phyloP scores from a whole-genome alignment of 73 alveolate genomes.

The Paramecium tetraurelia region DNA sequence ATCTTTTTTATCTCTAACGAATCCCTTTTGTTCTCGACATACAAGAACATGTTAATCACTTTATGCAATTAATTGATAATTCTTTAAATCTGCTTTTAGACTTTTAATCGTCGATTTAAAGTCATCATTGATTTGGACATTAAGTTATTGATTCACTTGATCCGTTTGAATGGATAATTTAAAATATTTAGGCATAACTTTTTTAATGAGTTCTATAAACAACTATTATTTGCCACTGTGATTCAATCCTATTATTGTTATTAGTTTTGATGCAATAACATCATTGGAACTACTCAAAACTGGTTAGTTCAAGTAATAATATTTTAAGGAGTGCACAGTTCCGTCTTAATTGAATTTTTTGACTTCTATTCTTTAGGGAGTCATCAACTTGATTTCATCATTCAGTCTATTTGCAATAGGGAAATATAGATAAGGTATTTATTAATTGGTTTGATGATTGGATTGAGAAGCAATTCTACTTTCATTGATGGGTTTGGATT shows the following conservation, averaged over 20 bases:
- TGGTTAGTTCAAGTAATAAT: background rate
- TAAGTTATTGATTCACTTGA: background rate
- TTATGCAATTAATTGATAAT: background rate
- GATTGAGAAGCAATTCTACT: background rate
- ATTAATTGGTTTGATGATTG: background rate
- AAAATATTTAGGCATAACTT: background rate
- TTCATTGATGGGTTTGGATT: background rate
- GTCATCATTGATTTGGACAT: background rate
- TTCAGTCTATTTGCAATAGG: background rate
- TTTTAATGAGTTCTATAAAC: background rate
- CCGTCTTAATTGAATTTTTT: background rate
- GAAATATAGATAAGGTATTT: background rate
- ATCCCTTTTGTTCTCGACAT: background rate
- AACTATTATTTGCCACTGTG: background rate
- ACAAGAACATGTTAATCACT: background rate
- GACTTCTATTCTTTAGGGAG: background rate
- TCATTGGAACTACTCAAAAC: background rate
- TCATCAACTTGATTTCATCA: background rate
- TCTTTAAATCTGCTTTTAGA: background rate
- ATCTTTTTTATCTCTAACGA: background rate
- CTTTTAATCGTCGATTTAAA: background rate
- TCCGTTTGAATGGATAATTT: background rate
- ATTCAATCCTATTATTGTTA: background rate
- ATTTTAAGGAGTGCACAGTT: background rate
- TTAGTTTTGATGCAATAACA: background rate